Base-by-base conservation (phyloP, 2,329 filamentous ascomycete genomes). In the Waltergamsia citrina region DNA sequence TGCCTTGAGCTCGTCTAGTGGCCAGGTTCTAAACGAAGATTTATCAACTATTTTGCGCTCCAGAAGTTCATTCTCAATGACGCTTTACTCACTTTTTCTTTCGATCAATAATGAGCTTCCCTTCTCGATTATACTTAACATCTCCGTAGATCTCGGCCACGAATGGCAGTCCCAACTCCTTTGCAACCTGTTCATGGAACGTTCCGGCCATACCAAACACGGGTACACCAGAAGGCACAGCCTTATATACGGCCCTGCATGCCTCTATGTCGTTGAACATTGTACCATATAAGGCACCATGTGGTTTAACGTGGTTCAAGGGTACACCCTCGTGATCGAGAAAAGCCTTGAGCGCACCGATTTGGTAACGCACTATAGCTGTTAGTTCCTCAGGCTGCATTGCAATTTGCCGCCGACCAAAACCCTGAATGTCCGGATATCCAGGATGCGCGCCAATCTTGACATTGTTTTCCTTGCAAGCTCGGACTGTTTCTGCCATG, bases 391-490 rank as follows among this genome's bases (percentile, higher is more conserved):
- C 68, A 1, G 69, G 61, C 1, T 61, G 55, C 44, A 81, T 61
- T 29, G 71, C 68, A 50, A 81, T 79, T 40, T 74, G 67, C 14
- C 77, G 64, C 3, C 77, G 60, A 3, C 77, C 77, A 43, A 81
- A 81, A 7, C 77, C 77, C 53, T 74, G 65, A 16, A 78, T 61
- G 47, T 81, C 77, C 71, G 74, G 1, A 80, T 58, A 2, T n/a
- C 75, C 74, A 0, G 77, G 77, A 43, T 82, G 77, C 0, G 78
- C 78, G 7, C 77, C 77, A 6, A 72, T 56, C 32, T 60, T 62
- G 39, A 81, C 65, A 37, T 62, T 61, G 50, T 76, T 65, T 30
- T 18, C 49, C 51, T 78, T 79, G 53, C 71, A 76, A 14, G 67
- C 58, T 8, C 56, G 58, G 9, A 80, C 67, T 0, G 74, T 80